Conservation (phyloP, 23 red algal genomes). For the Gracilaria gracilis region DNA sequence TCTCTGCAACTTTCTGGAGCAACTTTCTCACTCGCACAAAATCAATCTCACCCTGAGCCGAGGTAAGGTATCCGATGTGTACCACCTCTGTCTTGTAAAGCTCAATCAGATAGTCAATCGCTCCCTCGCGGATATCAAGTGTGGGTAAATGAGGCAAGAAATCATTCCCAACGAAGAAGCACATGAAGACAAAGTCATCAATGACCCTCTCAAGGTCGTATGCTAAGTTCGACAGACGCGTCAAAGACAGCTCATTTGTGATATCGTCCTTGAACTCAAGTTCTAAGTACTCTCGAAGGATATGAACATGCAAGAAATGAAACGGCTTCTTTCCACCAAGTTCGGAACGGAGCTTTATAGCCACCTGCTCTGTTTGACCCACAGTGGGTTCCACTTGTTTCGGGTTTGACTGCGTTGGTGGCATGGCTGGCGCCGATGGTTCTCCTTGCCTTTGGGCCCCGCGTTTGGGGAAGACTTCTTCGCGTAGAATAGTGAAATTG, state of each 20-base stretch:
- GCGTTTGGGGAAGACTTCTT: slow-evolving; percentile 75
- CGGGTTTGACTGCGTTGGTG: neutral
- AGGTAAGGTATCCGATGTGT: slow-evolving; percentile 78
- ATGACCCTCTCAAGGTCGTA: slow-evolving; percentile 93
- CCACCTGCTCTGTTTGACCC: neutral
- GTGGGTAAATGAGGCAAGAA: slow-evolving; percentile 96
- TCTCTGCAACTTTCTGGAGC: slow-evolving; percentile 58
- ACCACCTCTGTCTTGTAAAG: slow-evolving; percentile 88
- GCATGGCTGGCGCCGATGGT: neutral
- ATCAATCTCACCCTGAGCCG: slow-evolving; percentile 75
- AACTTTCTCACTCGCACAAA: slow-evolving; percentile 72
- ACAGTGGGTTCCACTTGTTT: slow-evolving; percentile 5
- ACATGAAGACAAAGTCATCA: slow-evolving; percentile 99
- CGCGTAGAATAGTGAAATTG: slow-evolving; percentile 93
- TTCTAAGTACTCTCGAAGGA: slow-evolving; percentile 93
- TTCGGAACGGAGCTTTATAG: slow-evolving; percentile 23
- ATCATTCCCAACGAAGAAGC: slow-evolving; percentile 99
- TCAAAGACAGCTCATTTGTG: slow-evolving; percentile 7
- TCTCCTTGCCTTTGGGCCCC: slow-evolving; percentile 8
- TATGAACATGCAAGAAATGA: slow-evolving; percentile 84
- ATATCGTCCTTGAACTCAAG: slow-evolving; percentile 79
- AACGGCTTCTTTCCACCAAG: slow-evolving; percentile 88
- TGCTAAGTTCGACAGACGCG: slow-evolving; percentile 14
- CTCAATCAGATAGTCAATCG: slow-evolving; percentile 92
- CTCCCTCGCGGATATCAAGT: slow-evolving; percentile 98